Conservation (phyloP, 768 basidiomycete species). For the Suillus luteus region DNA sequence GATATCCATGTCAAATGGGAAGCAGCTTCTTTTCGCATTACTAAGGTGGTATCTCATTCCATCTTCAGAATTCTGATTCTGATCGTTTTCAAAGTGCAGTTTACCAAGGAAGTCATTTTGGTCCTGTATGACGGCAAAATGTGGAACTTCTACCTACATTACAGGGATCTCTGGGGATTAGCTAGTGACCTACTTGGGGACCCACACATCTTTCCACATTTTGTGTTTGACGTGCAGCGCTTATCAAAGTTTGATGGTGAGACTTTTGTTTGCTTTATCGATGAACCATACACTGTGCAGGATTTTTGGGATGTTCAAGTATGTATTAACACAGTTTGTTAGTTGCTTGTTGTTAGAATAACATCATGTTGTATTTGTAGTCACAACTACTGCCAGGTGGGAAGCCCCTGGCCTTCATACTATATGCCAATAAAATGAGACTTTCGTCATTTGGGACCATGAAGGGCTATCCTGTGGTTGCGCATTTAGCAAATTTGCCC, state of each 20-base stretch:
- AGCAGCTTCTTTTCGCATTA: slow-evolving; percentile 8
- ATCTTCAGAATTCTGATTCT: neutral
- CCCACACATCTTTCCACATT: slow-evolving; percentile 22
- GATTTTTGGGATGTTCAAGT: slow-evolving; percentile 41
- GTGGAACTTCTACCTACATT: slow-evolving; percentile 9
- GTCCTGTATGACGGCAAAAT: slow-evolving; percentile 20
- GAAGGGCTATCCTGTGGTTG: slow-evolving; percentile 41
- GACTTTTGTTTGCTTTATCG: slow-evolving; percentile 30
- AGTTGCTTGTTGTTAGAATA: too few species aligned
- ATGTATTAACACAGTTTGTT: slow-evolving; percentile 2
- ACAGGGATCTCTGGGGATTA: slow-evolving; percentile 31
- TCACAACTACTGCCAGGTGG: neutral
- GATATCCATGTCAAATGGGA: slow-evolving; percentile 29
- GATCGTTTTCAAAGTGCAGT: slow-evolving; percentile 10
- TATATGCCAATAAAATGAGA: slow-evolving; percentile 43
- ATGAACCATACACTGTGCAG: slow-evolving; percentile 41
- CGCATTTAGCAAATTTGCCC: slow-evolving; percentile 35
- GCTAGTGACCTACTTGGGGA: slow-evolving; percentile 30
- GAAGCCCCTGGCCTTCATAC: slow-evolving; percentile 30
- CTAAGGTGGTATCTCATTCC: slow-evolving; percentile 1
- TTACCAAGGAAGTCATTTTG: slow-evolving; percentile 7
- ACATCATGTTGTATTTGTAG: neutral
- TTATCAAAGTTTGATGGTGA: slow-evolving; percentile 31
- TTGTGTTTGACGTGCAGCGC: slow-evolving; percentile 34
- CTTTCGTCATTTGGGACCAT: slow-evolving; percentile 41